Evolutionary conservation across 192 early-diverging fungal genomes (phyloP).

Genomic region (Coemansia sp.): DNA sequence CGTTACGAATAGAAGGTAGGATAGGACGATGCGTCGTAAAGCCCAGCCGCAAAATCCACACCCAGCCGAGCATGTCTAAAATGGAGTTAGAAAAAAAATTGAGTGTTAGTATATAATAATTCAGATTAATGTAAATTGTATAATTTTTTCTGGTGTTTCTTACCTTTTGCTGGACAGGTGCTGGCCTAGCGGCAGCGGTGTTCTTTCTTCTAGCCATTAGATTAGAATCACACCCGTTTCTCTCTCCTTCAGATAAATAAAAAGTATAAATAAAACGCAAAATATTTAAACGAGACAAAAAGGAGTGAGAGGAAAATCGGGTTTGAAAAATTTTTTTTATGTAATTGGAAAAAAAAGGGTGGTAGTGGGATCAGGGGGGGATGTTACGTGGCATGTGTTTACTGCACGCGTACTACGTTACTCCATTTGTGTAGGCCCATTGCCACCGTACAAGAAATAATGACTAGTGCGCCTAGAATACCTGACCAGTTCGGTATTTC

Average conservation of each 20-base stretch:
- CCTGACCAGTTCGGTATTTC: slow-evolving; percentile 62
- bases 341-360: not conserved
- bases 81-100: not conserved
- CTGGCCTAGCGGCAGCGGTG: not conserved
- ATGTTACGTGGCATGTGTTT: too few relatives aligned
- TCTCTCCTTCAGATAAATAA: not conserved
- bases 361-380: too few relatives aligned
- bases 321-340: not conserved
- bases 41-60: slow-evolving; percentile 22
- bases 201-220: slow-evolving; percentile 11
- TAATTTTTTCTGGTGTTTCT: not conserved
- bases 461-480: slow-evolving; percentile 62
- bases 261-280: not conserved
- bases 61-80: slow-evolving; percentile 15
- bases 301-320: not conserved
- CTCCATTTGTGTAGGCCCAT: slow-evolving; percentile 67
- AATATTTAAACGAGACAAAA: not conserved
- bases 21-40: slow-evolving; percentile 22
- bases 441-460: slow-evolving; percentile 63
- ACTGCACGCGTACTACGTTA: too few relatives aligned
- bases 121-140: too few relatives aligned
- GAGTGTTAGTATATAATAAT: not conserved
- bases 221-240: not conserved
- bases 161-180: slow-evolving; percentile 17
- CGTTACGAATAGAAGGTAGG: slow-evolving; percentile 36